A percentile compares a stretch with the other conserved stretches of the same genome.
Evolutionary conservation across 345 rosid genomes (phyloP).

Genomic region (Boechera divaricarpa): DNA sequence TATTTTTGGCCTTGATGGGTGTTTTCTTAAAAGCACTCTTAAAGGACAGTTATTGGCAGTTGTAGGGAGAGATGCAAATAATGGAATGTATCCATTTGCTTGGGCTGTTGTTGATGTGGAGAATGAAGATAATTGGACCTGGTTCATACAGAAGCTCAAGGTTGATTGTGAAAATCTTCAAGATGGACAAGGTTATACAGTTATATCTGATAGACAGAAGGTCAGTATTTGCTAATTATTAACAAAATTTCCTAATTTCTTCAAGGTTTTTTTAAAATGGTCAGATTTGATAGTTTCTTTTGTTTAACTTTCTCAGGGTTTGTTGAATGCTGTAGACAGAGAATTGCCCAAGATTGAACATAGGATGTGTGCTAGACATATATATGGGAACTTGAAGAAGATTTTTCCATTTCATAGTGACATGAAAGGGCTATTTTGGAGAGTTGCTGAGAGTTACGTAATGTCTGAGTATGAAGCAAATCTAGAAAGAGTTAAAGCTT

Average conservation of each 20-base stretch:
- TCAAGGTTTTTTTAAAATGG: too few relatives aligned
- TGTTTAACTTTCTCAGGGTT: background rate
- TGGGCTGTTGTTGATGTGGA: background rate
- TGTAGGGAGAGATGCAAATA: background rate
- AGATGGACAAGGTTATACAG: background rate
- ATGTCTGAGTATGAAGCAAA: too few relatives aligned
- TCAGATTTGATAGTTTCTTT: too few relatives aligned
- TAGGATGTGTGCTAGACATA: background rate
- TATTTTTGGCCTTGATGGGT: background rate
- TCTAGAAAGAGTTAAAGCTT: too few relatives aligned
- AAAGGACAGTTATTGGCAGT: background rate
- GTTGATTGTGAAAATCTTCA: background rate
- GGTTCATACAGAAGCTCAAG: background rate
- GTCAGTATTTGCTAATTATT: background rate
- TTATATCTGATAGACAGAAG: background rate
- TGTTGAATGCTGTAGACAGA: background rate
- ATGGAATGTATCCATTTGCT: background rate
- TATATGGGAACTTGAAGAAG: background rate
- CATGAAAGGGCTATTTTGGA: too few relatives aligned
- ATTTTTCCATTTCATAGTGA: too few relatives aligned
- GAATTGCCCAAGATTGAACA: background rate
- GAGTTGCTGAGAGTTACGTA: too few relatives aligned
- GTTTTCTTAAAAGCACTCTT: background rate
- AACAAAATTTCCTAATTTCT: too few relatives aligned
- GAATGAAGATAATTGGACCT: background rate